phyloP scores from a whole-genome alignment of 106 monocot genomes.

The Dioscorea zingiberensis region DNA sequence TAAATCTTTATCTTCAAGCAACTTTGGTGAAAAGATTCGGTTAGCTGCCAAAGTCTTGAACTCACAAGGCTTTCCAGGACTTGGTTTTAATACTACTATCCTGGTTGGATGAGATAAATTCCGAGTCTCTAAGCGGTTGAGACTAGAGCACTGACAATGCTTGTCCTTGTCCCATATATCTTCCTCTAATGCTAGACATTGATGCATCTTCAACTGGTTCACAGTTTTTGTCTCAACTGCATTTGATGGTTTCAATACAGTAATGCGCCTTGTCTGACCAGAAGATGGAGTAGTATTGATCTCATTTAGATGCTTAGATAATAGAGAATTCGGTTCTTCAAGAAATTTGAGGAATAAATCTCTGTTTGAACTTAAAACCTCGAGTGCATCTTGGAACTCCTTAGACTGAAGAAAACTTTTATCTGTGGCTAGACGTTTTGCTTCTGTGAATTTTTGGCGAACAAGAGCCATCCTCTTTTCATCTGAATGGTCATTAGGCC shows the following conservation, averaged over 20 bases:
- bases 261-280: conserved; percentile 42
- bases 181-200: conserved; percentile 11
- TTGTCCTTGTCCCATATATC: conserved; percentile 12
- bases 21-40: conserved; percentile 8
- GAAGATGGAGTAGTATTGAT: conserved; percentile 9
- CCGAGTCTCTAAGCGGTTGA: conserved; percentile 22
- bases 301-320: conserved; percentile 45
- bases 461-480: conserved; percentile 79
- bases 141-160: conserved; percentile 17
- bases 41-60: conserved; percentile 5
- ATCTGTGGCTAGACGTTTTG: conserved; percentile 68
- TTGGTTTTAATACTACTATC: conserved; percentile 92
- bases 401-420: conserved; percentile 70
- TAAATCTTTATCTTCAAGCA: conserved; percentile 1
- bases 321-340: conserved; percentile 78
- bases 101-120: conserved; percentile 63
- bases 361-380: conserved; percentile 86
- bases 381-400: conserved; percentile 82
- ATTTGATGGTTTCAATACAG: conserved; percentile 60
- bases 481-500: conserved; percentile 15
- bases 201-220: conserved; percentile 16
- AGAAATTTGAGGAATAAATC: conserved; percentile 87
- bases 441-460: conserved; percentile 82
- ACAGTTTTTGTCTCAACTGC: conserved; percentile 23
- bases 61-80: conserved; percentile 28